A percentile compares a stretch with the other conserved stretches of the same genome.
Evolutionary conservation across 305 asterid genomes (phyloP).

Genomic region (Ilex paraguariensis): DNA sequence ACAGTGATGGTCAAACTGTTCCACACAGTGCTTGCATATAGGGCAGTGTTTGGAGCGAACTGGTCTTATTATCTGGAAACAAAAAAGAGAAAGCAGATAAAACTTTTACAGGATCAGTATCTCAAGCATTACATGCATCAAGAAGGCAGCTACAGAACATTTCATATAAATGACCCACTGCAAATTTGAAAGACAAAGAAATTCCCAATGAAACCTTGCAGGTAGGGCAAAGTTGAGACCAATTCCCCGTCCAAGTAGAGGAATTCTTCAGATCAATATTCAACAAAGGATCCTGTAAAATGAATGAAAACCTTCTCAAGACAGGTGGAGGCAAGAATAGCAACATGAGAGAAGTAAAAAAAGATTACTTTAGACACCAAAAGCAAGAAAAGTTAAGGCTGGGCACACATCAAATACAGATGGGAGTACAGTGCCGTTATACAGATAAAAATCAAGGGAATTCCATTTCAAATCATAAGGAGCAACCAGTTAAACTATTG

Average conservation of each 20-base stretch:
- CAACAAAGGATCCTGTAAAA: conserved; percentile 71
- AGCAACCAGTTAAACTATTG: no score
- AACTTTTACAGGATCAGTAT: neutral
- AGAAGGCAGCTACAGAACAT: neutral
- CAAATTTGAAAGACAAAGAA: conserved; percentile 10
- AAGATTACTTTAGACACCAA: neutral
- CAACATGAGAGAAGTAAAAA: neutral
- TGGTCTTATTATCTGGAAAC: conserved; percentile 75
- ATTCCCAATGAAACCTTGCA: conserved; percentile 68
- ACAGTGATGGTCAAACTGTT: conserved; percentile 98
- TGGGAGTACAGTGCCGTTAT: no score
- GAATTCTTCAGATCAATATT: conserved; percentile 62
- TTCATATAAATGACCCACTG: conserved; percentile 9
- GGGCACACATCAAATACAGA: no score
- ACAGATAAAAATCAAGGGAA: no score
- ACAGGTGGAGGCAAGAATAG: no score
- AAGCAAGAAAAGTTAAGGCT: neutral
- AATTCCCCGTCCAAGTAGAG: conserved; percentile 77
- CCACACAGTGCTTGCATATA: conserved; percentile 84
- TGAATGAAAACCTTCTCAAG: conserved; percentile 13
- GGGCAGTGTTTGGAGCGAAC: conserved; percentile 98
- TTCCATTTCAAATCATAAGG: no score
- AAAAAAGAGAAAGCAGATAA: neutral
- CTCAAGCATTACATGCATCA: no score
- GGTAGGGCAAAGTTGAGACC: conserved; percentile 99